phyloP scores from a whole-genome alignment of 2,329 filamentous ascomycete species.

The Verticillium albo-atrum region DNA sequence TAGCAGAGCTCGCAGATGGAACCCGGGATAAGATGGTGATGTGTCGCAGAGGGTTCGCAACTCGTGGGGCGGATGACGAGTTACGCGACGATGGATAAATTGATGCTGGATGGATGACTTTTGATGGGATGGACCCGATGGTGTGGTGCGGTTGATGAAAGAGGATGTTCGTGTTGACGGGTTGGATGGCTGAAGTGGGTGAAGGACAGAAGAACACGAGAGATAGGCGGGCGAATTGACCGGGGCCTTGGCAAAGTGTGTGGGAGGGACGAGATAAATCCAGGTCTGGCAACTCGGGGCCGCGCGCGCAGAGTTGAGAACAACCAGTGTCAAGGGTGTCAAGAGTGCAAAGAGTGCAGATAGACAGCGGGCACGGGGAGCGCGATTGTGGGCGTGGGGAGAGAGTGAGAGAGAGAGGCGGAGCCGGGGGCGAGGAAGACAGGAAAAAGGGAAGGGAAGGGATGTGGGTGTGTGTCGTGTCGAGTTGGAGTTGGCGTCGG shows the following conservation, averaged over 20 bases:
- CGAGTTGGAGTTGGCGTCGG: no score
- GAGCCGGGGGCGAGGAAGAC: background rate
- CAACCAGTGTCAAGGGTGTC: background rate
- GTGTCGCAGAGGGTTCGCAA: background rate
- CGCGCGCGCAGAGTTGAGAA: background rate
- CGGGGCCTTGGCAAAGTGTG: background rate
- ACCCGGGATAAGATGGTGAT: background rate
- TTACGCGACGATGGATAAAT: background rate
- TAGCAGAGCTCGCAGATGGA: background rate
- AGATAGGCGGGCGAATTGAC: background rate
- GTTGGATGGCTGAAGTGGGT: background rate
- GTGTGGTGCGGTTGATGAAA: background rate
- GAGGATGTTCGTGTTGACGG: background rate
- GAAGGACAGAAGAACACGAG: background rate
- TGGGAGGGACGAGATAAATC: background rate
- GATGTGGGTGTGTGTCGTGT: background rate
- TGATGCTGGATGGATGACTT: background rate
- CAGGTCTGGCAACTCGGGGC: background rate
- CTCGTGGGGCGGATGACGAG: background rate
- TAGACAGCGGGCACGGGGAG: slow-evolving; percentile 2
- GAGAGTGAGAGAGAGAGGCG: background rate
- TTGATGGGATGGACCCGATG: background rate
- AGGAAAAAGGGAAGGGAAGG: background rate
- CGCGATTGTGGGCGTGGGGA: no score
- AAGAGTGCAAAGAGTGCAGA: background rate